Conservation (phyloP, 306 rosid species). For the Echinosophora koreensis region DNA sequence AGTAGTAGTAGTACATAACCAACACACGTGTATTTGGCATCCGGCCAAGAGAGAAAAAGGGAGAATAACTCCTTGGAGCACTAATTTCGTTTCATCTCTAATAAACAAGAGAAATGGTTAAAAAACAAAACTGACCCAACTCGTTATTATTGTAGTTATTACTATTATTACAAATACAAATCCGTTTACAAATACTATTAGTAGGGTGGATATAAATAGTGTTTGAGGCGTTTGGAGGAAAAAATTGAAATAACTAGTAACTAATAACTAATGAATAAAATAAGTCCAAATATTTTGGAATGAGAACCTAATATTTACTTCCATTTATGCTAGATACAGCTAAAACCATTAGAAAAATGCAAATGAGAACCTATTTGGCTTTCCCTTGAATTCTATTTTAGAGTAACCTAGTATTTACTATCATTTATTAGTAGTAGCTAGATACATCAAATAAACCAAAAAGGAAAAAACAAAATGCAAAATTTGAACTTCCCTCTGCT, state of each 20-base stretch:
- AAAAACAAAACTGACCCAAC: not conserved
- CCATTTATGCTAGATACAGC: too few relatives aligned
- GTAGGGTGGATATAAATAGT: not conserved
- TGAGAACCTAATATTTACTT: not conserved
- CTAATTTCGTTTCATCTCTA: not conserved
- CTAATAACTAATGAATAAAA: not conserved
- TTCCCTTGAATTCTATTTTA: not conserved
- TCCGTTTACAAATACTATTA: too few relatives aligned
- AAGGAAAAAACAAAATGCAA: not conserved
- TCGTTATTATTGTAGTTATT: too few relatives aligned
- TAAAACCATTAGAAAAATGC: not conserved
- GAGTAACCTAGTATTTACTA: not conserved
- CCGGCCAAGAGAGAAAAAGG: not conserved
- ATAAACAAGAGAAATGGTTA: not conserved
- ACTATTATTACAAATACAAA: not conserved
- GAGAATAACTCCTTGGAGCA: not conserved
- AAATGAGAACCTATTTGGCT: not conserved
- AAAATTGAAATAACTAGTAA: not conserved
- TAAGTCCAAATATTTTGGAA: slow-evolving; percentile 21
- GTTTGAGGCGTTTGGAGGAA: not conserved
- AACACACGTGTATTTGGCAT: slow-evolving; percentile 46
- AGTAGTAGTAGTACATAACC: too few relatives aligned
- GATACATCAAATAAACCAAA: not conserved
- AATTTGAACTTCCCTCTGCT: not conserved
- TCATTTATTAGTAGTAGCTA: not conserved